Conservation (phyloP, 495 filamentous ascomycete genomes). For the Rusavskia elegans region DNA sequence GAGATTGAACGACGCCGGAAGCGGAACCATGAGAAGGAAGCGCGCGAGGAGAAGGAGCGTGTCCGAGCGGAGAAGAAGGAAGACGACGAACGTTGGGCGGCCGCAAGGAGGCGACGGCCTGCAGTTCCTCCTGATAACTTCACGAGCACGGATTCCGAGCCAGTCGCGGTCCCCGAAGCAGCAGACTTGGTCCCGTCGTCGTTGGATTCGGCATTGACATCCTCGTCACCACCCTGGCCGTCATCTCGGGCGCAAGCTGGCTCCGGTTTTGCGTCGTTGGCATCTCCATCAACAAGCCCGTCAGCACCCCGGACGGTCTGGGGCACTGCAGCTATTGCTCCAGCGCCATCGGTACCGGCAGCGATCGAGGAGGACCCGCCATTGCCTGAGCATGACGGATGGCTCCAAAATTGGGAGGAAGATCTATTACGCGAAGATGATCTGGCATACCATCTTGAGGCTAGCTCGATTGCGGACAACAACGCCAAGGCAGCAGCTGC, state of each 20-base stretch:
- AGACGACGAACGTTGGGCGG: conserved; percentile 45
- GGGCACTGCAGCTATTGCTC: conserved; percentile 54
- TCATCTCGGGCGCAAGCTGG: conserved; percentile 24
- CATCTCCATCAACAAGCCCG: conserved; percentile 65
- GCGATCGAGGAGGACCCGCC: conserved; percentile 20
- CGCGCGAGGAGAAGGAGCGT: conserved; percentile 78
- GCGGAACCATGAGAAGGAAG: conserved; percentile 72
- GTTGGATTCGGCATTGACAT: conserved; percentile 26
- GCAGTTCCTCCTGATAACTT: conserved; percentile 27
- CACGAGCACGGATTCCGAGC: conserved; percentile 48
- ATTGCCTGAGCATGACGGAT: conserved; percentile 49
- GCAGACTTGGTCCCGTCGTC: conserved; percentile 22
- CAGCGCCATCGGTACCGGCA: conserved; percentile 29
- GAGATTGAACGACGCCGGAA: conserved; percentile 71
- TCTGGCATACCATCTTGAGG: conserved; percentile 24
- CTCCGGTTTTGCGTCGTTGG: conserved; percentile 45
- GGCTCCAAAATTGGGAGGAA: conserved; percentile 63
- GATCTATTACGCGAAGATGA: conserved; percentile 42
- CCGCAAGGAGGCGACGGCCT: conserved; percentile 30
- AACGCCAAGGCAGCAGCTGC: conserved; percentile 13
- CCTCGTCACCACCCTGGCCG: conserved; percentile 43
- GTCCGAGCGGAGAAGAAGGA: conserved; percentile 74
- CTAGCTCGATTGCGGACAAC: conserved; percentile 20
- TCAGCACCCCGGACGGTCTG: conserved; percentile 64
- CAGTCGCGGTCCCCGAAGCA: conserved; percentile 34